Conservation (phyloP, 352 stramenopile species). For the Pythium chondricola region DNA sequence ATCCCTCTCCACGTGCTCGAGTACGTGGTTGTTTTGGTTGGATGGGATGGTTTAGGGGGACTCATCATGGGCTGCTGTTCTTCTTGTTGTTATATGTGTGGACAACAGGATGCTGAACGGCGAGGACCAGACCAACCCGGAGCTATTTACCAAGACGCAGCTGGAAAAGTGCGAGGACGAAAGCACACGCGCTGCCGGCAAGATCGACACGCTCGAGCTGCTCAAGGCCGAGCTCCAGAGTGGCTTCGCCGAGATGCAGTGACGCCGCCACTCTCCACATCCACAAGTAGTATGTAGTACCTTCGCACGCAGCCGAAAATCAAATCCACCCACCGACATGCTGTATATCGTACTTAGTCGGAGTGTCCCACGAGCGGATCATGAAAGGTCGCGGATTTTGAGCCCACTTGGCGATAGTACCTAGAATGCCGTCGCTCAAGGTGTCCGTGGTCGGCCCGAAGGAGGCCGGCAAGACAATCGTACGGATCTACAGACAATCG, state of each 20-base stretch:
- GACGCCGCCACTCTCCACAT: neutral
- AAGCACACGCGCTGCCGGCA: conserved; percentile 33
- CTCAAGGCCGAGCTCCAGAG: conserved; percentile 44
- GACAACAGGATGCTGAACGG: conserved; percentile 55
- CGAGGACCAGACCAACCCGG: conserved; percentile 49
- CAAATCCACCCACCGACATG: no score
- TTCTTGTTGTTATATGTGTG: neutral
- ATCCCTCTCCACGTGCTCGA: conserved; percentile 59
- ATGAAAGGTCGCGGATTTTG: no score
- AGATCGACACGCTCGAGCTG: conserved; percentile 46
- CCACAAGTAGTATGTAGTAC: neutral
- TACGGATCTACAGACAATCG: no score
- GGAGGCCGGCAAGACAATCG: conserved; percentile 70
- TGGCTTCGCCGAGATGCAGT: conserved; percentile 29
- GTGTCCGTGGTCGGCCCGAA: conserved; percentile 77
- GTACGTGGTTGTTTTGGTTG: conserved; percentile 21
- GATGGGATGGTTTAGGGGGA: neutral
- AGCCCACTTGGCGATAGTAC: no score
- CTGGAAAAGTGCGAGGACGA: conserved; percentile 58
- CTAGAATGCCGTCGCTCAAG: conserved; percentile 63
- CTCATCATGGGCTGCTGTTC: conserved; percentile 3
- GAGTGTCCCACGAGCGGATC: no score
- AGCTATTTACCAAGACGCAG: conserved; percentile 61
- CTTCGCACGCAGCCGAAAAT: no score
- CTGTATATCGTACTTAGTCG: no score